Base-by-base conservation (phyloP, 345 rosid species). In the Raphanus raphanistrum region DNA sequence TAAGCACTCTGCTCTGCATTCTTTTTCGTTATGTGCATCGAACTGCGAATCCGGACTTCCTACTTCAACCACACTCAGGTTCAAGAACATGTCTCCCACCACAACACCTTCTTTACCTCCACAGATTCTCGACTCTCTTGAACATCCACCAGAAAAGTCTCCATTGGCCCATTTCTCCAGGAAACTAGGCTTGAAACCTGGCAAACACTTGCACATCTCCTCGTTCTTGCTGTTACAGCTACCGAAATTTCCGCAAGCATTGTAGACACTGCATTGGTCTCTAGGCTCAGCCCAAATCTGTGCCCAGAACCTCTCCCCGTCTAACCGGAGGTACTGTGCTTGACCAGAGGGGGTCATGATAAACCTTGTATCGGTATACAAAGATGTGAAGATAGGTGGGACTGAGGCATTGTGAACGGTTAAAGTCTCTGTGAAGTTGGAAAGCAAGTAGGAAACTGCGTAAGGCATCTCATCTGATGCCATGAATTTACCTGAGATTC, bases 1-100 rank as follows among this genome's bases (percentile, higher is more conserved):
- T 21, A 84, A 84, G 73, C 97, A 91, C 83, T 82, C 78, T 10
- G 27, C 73, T 71, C 70, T 82, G 80, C 97, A 91, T 72, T 76
- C 86, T 43, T 4, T 67, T 66, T 79, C 88, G 36, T 72, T 74
- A 68, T 65, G 69, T 6, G 86, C 82, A 54, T 62, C 61, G 26
- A 77, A 74, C 2, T 82, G 77, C 0, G 82, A 75, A 28, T 86
- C 91, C 2, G 89, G 84, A 15, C 73, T 89, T 66, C 90, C 88
- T 67, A 84, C 86, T 82, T 84, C 86, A 85, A 88, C 82, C 77
- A 76, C 79, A 72, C 66, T 80, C 70, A 91, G 76, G 17, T 77
- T 78, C 82, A 85, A 79, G 80, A 91, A 88, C 32, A 75, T 79
- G 62, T 80, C 82, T 2, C 80, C 80, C 35, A 33, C 68, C 5